These are phyloP conservation scores for Aschersonia sp. DNA, from an alignment of 2,329 filamentous ascomycete genomes.

Conservation along the genomic window DNA sequence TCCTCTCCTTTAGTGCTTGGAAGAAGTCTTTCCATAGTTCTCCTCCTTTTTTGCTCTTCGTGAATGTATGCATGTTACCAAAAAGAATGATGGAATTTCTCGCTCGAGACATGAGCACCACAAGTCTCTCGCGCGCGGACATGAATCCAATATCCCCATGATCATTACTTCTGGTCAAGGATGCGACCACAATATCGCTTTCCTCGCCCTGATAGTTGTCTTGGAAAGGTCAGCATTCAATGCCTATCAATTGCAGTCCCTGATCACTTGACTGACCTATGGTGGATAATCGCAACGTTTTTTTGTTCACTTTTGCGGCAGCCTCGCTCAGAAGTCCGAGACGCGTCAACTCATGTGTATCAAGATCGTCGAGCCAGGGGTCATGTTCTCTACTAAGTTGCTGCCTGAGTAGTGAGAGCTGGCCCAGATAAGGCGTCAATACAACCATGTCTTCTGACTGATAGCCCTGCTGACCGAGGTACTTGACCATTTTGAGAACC, in stretches of 20 bases:
- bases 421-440: slow-evolving; percentile 58
- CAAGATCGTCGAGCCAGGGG: slow-evolving; percentile 52
- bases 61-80: slow-evolving; percentile 55
- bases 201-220: slow-evolving; percentile 74
- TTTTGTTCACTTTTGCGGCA: slow-evolving; percentile 34
- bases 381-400: slow-evolving; percentile 42
- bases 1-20: slow-evolving; percentile 32
- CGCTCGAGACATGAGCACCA: slow-evolving; percentile 56
- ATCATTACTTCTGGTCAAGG: slow-evolving; percentile 52
- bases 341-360: slow-evolving; percentile 40
- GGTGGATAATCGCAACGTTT: slow-evolving; percentile 46
- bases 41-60: slow-evolving; percentile 27
- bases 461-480: slow-evolving; percentile 60
- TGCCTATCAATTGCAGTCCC: background rate
- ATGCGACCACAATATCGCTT: slow-evolving; percentile 55
- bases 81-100: slow-evolving; percentile 52
- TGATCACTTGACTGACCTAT: slow-evolving; percentile 38
- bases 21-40: slow-evolving; percentile 44
- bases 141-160: slow-evolving; percentile 58
- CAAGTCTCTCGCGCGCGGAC: slow-evolving; percentile 47
- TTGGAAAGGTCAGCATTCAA: slow-evolving; percentile 11
- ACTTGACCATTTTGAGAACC: slow-evolving; percentile 48
- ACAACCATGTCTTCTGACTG: slow-evolving; percentile 49
- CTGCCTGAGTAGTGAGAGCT: slow-evolving; percentile 42
- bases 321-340: slow-evolving; percentile 46